Evolutionary conservation across 2,329 filamentous ascomycete genomes (phyloP), one percentile per base, ranked within the genome.

Genomic region (Colletotrichum brevisporum): DNA sequence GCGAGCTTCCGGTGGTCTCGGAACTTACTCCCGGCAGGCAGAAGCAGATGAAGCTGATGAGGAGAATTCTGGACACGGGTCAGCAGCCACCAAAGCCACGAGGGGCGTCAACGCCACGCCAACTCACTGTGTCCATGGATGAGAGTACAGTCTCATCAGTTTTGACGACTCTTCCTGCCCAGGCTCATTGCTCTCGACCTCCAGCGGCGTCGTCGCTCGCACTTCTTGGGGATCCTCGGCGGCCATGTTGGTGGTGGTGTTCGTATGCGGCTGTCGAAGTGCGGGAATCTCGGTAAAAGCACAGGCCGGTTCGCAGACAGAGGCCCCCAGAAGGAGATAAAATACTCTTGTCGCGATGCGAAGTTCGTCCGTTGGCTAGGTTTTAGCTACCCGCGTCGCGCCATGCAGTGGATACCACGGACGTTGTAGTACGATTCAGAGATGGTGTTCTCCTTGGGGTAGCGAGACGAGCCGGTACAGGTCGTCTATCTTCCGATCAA

Each of bases 21-120:
- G 10, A 4, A 79, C 83, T 58, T 76, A 82, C 81, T 15, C 81
- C 81, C 6, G 83, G 83, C 41, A 82, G 79, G 62, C 83, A 85
- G 72, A 85, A 85, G 71, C 82, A 85, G 60, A 86, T 85, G 57
- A 85, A 77, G 73, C 82, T 83, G 65, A 85, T 85, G 57, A 85
- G 76, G 2, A 83, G 27, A 55, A 85, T 83, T 15, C 57, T 68
- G 56, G 4, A 48, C 27, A 60, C 6, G 27, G 36, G 16, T 69
- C 21, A 66, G 50, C 6, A 41, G 8, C 45, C n/a, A 31, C 31
- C 18, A 12, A 21, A n/a, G 10, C 2, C 39, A n/a, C 47, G 16
- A 50, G 21, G 2, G 2, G 4, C 13, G 21, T 8, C n/a, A 13
- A 10, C 10, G 26, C 18, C 9, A 24, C 15, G 9, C 13, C 5